Conservation (phyloP, 179 eudicot genomes). For the Dionaea muscipula region DNA sequence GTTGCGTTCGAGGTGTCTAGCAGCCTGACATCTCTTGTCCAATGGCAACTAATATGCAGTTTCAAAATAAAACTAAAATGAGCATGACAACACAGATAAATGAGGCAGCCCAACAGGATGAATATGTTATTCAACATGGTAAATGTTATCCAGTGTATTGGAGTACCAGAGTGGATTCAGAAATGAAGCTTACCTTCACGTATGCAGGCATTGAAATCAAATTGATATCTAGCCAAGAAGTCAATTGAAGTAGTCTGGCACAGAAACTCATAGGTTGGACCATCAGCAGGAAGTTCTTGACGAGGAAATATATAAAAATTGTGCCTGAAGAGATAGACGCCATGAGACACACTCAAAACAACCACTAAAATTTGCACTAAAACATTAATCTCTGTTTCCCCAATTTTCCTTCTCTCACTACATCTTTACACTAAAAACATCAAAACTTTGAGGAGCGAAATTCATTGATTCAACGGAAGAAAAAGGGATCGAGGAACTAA, state of each 20-base stretch:
- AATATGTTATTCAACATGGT: too few species aligned
- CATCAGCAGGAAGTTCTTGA: slow-evolving; percentile 55
- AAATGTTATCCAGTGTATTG: not conserved
- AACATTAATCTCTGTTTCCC: too few species aligned
- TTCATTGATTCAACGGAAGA: not conserved
- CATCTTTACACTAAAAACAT: too few species aligned
- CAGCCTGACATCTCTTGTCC: too few species aligned
- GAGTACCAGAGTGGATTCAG: not conserved
- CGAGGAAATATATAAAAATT: slow-evolving; percentile 88
- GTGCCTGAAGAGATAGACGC: slow-evolving; percentile 44
- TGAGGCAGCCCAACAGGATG: too few species aligned
- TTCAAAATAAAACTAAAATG: too few species aligned
- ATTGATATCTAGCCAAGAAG: slow-evolving; percentile 79
- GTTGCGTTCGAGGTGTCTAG: too few species aligned
- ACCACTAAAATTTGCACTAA: too few species aligned
- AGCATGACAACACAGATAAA: too few species aligned
- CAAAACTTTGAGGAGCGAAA: too few species aligned
- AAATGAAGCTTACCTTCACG: slow-evolving; percentile 47
- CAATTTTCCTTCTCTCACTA: too few species aligned
- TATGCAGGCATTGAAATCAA: slow-evolving; percentile 86
- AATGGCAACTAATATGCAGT: too few species aligned
- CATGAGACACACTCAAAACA: not conserved
- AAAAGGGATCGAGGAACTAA: slow-evolving; percentile 19
- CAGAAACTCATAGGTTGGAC: slow-evolving; percentile 53
- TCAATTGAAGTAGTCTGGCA: slow-evolving; percentile 87